A percentile compares a stretch with the other conserved stretches of the same genome.
phyloP scores from a whole-genome alignment of 176 grass and related monocot species.

The sorghum (Sorghum bicolor) region Sorghum_bicolor_NCBIv3 NC_012873.2:55294501-55295000 shows the following conservation, averaged over 20 bases:
- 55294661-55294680: background rate
- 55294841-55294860: background rate
- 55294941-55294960: slow-evolving; percentile 15
- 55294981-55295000: background rate
- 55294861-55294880: slow-evolving; percentile 23
- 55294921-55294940: background rate
- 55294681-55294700: background rate
- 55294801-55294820: background rate
- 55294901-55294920: slow-evolving; percentile 3
- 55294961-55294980: background rate
- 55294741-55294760: slow-evolving; percentile 28
- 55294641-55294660: slow-evolving; percentile 7
- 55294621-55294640: background rate
- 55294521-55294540: background rate
- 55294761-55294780: background rate
- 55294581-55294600: background rate
- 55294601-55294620: too few species aligned
- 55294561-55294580: background rate
- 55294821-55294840: background rate
- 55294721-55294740: slow-evolving; percentile 24
- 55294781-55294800: background rate
- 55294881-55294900: slow-evolving; percentile 28
- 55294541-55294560: background rate
- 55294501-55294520: background rate
- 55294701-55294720: slow-evolving; percentile 6